Conservation (phyloP, 495 filamentous ascomycete genomes). For the Cercophora samala region DNA sequence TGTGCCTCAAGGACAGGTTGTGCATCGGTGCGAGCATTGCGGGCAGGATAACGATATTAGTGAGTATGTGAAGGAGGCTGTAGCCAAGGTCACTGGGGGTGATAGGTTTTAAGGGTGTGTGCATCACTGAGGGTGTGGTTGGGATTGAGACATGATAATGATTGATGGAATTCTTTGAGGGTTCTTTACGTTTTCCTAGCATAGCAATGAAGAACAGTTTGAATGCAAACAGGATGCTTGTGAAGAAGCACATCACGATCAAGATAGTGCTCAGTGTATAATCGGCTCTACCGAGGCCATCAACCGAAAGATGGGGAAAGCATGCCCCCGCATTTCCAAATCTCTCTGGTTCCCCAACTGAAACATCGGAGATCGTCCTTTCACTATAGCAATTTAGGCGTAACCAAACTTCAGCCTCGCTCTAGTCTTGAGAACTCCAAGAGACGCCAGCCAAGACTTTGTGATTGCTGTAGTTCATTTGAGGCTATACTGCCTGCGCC, state of each 20-base stretch:
- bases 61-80: slow-evolving; percentile 11
- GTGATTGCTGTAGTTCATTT: neutral
- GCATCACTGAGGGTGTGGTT: neutral
- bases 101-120: neutral
- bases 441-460: neutral
- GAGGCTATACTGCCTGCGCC: neutral
- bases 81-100: neutral
- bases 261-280: no score
- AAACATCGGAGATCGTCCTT: neutral
- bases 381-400: neutral
- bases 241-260: no score
- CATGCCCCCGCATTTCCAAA: neutral
- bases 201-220: no score
- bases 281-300: neutral
- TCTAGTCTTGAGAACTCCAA: neutral
- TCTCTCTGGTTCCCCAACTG: neutral
- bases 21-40: slow-evolving; percentile 35
- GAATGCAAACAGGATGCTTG: no score
- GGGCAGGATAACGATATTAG: slow-evolving; percentile 37
- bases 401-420: neutral
- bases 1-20: slow-evolving; percentile 17
- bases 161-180: neutral
- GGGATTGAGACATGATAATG: neutral
- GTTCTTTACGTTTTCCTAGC: no score
- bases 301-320: neutral